phyloP scores from a whole-genome alignment of 345 rosid genomes.

The Boechera retrofracta region DNA sequence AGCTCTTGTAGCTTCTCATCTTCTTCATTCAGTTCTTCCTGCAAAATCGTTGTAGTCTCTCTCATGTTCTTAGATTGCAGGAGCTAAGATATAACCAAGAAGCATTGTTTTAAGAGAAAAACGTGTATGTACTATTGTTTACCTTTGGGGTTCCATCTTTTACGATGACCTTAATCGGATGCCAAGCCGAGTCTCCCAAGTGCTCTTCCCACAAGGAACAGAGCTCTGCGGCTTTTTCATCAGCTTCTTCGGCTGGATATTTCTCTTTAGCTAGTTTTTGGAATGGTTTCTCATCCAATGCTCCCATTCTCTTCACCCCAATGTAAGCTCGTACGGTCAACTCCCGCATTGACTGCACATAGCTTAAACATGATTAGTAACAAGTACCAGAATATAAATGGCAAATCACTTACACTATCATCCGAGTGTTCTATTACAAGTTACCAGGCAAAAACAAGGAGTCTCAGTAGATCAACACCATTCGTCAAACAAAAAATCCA shows the following conservation, averaged over 20 bases:
- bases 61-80: conserved; percentile 1
- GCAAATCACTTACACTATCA: conserved; percentile 14
- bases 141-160: conserved; percentile 32
- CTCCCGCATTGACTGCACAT: conserved; percentile 38
- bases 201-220: conserved; percentile 42
- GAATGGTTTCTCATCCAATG: conserved; percentile 38
- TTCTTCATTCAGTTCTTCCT: conserved; percentile 55
- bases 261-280: conserved; percentile 35
- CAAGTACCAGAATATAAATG: conserved; percentile 21
- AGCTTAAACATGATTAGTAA: conserved; percentile 17
- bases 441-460: not conserved
- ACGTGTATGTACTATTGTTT: not conserved
- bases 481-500: not conserved
- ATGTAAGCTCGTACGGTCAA: conserved; percentile 20
- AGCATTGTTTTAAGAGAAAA: not conserved
- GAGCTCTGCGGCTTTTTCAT: conserved; percentile 15
- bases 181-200: conserved; percentile 47
- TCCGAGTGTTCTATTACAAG: not conserved
- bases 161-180: conserved; percentile 34
- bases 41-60: conserved; percentile 18
- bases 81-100: not conserved
- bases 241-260: conserved; percentile 37
- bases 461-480: conserved; percentile 11
- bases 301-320: conserved; percentile 46
- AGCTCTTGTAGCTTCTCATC: conserved; percentile 59